Base-by-base conservation (phyloP, 2,329 filamentous ascomycete genomes). In the Elsinoe ampelina region DNA sequence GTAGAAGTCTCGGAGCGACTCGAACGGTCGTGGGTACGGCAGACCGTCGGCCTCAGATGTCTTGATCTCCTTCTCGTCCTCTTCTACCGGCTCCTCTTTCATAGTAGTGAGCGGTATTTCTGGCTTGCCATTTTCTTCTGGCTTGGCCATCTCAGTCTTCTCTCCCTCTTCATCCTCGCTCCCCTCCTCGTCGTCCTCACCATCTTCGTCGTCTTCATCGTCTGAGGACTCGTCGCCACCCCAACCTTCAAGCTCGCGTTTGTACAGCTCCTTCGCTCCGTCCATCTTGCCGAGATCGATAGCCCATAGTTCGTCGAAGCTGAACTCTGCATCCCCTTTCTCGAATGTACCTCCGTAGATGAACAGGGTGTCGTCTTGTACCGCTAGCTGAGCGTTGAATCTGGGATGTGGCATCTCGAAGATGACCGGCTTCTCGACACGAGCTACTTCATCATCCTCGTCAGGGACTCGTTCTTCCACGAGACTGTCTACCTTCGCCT, bases 331-430 rank as follows among this genome's bases (percentile, higher is more conserved):
- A 65, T 98, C 93, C 15, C 89, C 92, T 68, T 95, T 93, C 68
- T 98, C 93, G 65, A 87, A 96, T 0, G 92, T 98, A 15, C 93
- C 93, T 30, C 93, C 91, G 66, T 95, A 97, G 55, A 97, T 89
- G 72, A 92, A 98, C 1, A 97, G 78, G 7, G 88, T 83, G 68
- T 98, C 93, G 62, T 91, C 89, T 71, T 97, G 91, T 0, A 97
- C 89, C 0, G 92, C 83, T 38, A 97, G 74, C 63, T 93, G 87
- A 1, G 90, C 85, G 64, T 97, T 97, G 75, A 98, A 98, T 54
- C 93, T 80, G 15, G 84, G 80, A 65, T 96, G 91, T 2, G 93
- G 93, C 68, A 95, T 84, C 68, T 95, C 91, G 75, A 87, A 87
- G 60, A 84, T 79, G 1, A 77, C 76, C 0, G 81, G 78, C 64